Conservation (phyloP, 23 red algal species). For the Gracilaria vermiculophylla region DNA sequence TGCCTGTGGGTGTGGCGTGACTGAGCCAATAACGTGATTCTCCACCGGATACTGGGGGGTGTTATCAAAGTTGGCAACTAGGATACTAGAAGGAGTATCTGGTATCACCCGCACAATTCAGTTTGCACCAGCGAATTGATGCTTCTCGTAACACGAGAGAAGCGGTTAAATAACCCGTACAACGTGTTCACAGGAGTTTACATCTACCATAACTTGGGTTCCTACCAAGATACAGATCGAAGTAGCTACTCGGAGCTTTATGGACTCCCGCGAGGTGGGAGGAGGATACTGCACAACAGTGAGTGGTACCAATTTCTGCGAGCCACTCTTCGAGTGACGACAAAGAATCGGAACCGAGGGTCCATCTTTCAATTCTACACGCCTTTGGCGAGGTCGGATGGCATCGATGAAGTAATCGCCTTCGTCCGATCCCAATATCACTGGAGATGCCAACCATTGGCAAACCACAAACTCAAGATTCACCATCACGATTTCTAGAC, state of each 20-base stretch:
- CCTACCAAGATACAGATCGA: neutral
- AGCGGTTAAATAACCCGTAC: constrained; percentile 19
- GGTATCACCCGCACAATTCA: neutral
- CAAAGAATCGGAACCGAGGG: neutral
- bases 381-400: neutral
- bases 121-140: neutral
- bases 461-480: neutral
- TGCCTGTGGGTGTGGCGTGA: neutral
- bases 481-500: neutral
- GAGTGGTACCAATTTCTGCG: neutral
- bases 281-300: neutral
- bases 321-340: neutral
- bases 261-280: too few species aligned
- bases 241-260: neutral
- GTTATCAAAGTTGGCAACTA: constrained; percentile 32
- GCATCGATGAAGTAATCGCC: neutral
- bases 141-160: neutral
- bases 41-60: constrained; percentile 5
- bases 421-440: neutral
- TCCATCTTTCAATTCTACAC: neutral
- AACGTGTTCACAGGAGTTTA: neutral
- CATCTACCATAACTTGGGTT: constrained; percentile 6
- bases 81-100: neutral
- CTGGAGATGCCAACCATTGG: neutral
- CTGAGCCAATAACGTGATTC: neutral